Percentiles rank a stretch among this genome's conserved stretches.
phyloP scores from a whole-genome alignment of 2,329 filamentous ascomycete genomes.

The Ceratocystis papillata region DNA sequence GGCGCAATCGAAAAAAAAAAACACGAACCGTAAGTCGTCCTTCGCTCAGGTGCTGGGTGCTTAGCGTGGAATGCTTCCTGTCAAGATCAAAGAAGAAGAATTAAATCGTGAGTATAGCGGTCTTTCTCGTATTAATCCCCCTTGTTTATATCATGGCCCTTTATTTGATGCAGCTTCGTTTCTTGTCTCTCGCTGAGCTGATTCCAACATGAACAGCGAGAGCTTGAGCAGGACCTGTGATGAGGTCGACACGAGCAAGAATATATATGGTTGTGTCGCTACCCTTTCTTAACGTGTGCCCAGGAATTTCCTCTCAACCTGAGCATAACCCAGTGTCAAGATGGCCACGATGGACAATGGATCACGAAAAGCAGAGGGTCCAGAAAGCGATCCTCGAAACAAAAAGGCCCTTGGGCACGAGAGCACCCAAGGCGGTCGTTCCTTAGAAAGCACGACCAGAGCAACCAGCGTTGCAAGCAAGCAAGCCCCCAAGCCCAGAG shows the following conservation, averaged over 20 bases:
- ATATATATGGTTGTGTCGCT: too few species aligned
- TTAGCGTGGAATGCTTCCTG: conserved; percentile 7
- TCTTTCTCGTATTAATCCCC: not conserved
- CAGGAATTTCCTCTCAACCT: too few species aligned
- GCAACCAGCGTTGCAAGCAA: not conserved
- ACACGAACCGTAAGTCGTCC: not conserved
- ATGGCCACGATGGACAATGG: too few species aligned
- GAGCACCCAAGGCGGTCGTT: not conserved
- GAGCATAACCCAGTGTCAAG: too few species aligned
- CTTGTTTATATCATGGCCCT: not conserved
- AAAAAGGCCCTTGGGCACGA: not conserved
- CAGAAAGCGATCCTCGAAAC: not conserved
- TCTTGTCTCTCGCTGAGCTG: not conserved
- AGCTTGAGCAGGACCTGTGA: too few species aligned
- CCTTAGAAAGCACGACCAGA: not conserved
- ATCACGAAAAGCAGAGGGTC: not conserved
- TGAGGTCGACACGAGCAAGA: too few species aligned
- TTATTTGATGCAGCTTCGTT: not conserved
- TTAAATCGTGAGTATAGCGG: not conserved
- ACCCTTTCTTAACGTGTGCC: too few species aligned
- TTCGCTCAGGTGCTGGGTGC: conserved; percentile 3
- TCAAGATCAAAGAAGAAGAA: not conserved
- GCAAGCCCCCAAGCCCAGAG: not conserved
- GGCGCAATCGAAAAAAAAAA: conserved; percentile 1
- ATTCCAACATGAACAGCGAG: not conserved